Percentiles rank a stretch among this genome's conserved stretches.
Evolutionary conservation across 352 stramenopile genomes (phyloP).

Genomic region (Phytophthora citricola): DNA sequence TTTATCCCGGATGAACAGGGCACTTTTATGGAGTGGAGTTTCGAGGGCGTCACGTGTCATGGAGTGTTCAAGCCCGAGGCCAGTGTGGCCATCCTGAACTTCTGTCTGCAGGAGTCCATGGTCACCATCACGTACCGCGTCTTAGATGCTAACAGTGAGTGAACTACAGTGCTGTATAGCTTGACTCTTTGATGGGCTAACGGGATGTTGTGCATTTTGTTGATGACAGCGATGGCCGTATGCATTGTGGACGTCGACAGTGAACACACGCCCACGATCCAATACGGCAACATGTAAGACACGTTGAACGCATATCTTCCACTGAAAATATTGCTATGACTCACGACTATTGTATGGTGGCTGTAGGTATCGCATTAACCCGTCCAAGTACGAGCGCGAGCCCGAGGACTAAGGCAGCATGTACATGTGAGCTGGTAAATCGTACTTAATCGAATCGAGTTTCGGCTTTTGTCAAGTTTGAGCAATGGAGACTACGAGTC

Average conservation of each 20-base stretch:
- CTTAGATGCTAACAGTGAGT: constrained; percentile 79
- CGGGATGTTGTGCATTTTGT: background rate
- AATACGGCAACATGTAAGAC: constrained; percentile 86
- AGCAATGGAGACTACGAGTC: constrained; percentile 23
- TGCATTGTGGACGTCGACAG: constrained; percentile 88
- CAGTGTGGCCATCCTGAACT: constrained; percentile 86
- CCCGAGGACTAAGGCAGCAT: constrained; percentile 40
- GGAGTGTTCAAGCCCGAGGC: constrained; percentile 83
- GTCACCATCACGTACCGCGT: constrained; percentile 88
- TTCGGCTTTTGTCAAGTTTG: constrained; percentile 16
- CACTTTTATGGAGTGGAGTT: constrained; percentile 89
- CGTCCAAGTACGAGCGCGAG: constrained; percentile 73
- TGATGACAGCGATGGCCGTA: constrained; percentile 72
- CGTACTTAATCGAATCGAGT: constrained; percentile 35
- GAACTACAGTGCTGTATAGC: background rate
- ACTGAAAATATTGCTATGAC: background rate
- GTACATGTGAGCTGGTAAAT: background rate
- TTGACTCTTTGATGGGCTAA: background rate
- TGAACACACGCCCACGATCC: constrained; percentile 81
- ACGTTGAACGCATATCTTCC: background rate
- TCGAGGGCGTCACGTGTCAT: constrained; percentile 85
- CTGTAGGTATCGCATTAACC: constrained; percentile 79
- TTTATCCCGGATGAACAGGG: constrained; percentile 83
- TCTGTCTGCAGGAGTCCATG: constrained; percentile 83
- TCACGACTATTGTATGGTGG: constrained; percentile 3